phyloP scores from a whole-genome alignment of 202 grass and related monocot species.

The Brachypodium distachyon region DNA sequence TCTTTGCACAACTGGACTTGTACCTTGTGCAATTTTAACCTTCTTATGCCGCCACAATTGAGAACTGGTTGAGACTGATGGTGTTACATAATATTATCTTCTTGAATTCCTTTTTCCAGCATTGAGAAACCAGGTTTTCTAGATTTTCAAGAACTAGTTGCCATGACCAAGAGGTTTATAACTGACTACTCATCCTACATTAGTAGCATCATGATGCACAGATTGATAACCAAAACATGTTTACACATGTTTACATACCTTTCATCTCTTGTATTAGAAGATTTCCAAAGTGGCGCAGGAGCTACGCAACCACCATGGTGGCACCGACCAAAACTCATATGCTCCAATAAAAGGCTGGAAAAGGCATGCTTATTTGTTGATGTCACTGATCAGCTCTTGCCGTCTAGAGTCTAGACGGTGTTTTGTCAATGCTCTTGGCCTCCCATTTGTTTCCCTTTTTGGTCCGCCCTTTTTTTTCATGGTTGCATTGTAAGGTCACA shows the following conservation, averaged over 20 bases:
- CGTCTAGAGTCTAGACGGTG: no score
- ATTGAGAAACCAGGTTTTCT: not conserved
- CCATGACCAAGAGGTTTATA: not conserved
- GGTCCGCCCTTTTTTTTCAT: no score
- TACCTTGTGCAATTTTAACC: not conserved
- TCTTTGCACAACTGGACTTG: not conserved
- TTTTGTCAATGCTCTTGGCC: no score
- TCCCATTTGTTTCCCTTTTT: no score
- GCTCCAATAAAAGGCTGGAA: no score
- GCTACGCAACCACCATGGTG: no score
- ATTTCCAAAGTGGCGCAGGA: no score
- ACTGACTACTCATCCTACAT: no score
- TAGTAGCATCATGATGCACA: not conserved
- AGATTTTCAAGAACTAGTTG: not conserved
- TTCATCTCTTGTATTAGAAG: no score
- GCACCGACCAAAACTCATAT: no score
- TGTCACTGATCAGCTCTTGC: not conserved
- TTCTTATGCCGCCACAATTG: not conserved
- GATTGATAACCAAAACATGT: not conserved
- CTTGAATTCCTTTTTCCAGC: not conserved
- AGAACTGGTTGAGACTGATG: slow-evolving; percentile 40
- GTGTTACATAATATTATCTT: slow-evolving; percentile 10
- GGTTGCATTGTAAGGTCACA: no score
- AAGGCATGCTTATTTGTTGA: not conserved
- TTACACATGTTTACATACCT: not conserved